A percentile compares a stretch with the other conserved stretches of the same genome.
Evolutionary conservation across 192 early-diverging fungal species (phyloP).

Genomic region (Coemansia sp.): DNA sequence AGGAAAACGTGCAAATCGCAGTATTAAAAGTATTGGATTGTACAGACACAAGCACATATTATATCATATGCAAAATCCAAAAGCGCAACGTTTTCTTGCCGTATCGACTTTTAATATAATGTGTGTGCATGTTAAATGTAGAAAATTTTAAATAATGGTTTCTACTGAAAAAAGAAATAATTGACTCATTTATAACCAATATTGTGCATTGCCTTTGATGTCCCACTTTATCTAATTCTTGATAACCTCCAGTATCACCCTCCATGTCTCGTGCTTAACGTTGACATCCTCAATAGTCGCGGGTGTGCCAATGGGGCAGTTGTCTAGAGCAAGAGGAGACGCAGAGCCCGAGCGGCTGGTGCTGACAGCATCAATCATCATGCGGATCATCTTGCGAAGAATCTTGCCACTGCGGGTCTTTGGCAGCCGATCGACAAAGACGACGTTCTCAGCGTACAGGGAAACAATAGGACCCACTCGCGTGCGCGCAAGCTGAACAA

Average conservation of each 20-base stretch:
- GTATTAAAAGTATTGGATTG: too few species aligned
- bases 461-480: constrained; percentile 84
- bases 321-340: constrained; percentile 38
- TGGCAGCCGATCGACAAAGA: constrained; percentile 69
- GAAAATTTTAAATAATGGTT: too few species aligned
- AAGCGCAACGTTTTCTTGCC: too few species aligned
- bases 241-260: constrained; percentile 15
- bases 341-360: not conserved
- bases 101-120: too few species aligned
- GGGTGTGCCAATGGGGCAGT: constrained; percentile 59
- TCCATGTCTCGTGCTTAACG: constrained; percentile 57
- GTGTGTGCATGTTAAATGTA: too few species aligned
- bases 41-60: too few species aligned
- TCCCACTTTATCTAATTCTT: not conserved
- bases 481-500: constrained; percentile 62
- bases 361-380: constrained; percentile 63
- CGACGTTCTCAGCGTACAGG: constrained; percentile 66
- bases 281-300: constrained; percentile 82
- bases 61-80: too few species aligned
- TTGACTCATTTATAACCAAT: too few species aligned
- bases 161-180: too few species aligned
- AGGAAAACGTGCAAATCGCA: too few species aligned
- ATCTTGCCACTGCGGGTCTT: constrained; percentile 89
- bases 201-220: too few species aligned
- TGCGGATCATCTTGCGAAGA: constrained; percentile 72